These are phyloP conservation scores for Cyanophora paradoxa DNA, from an alignment of 78 protist genomes.

Conservation along the genomic window DNA sequence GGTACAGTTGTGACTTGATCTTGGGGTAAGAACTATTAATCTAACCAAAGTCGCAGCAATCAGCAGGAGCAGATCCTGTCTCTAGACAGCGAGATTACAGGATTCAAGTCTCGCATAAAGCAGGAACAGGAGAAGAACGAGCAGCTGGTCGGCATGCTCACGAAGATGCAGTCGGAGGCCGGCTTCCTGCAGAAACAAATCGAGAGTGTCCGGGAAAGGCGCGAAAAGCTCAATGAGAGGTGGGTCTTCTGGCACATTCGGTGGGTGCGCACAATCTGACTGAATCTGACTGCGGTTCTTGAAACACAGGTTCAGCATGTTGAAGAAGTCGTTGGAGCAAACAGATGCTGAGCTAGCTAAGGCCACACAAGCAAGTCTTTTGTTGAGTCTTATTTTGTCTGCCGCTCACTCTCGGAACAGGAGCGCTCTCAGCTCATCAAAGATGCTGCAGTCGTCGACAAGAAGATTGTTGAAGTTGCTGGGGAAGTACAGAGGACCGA, in stretches of 20 bases:
- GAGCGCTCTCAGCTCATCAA: background rate
- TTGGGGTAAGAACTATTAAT: background rate
- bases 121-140: slow-evolving; percentile 33
- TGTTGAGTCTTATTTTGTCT: too few species aligned
- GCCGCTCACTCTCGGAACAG: too few species aligned
- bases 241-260: too few species aligned
- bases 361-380: background rate
- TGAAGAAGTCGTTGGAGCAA: slow-evolving; percentile 34
- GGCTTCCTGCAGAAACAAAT: background rate
- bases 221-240: background rate
- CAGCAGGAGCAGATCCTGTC: slow-evolving; percentile 35
- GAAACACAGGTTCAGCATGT: background rate
- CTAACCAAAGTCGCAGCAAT: background rate
- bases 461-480: background rate
- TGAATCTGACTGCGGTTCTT: too few species aligned
- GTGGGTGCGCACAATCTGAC: too few species aligned
- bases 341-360: slow-evolving; percentile 34
- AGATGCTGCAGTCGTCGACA: background rate
- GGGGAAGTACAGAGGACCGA: background rate
- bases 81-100: slow-evolving; percentile 27
- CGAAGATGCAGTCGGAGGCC: slow-evolving; percentile 13
- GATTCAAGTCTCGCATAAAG: slow-evolving; percentile 6
- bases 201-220: background rate
- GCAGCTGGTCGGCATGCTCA: slow-evolving; percentile 3
- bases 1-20: background rate